Conservation (phyloP, 805 yeast genomes). For the Lachancea mirantina region DNA sequence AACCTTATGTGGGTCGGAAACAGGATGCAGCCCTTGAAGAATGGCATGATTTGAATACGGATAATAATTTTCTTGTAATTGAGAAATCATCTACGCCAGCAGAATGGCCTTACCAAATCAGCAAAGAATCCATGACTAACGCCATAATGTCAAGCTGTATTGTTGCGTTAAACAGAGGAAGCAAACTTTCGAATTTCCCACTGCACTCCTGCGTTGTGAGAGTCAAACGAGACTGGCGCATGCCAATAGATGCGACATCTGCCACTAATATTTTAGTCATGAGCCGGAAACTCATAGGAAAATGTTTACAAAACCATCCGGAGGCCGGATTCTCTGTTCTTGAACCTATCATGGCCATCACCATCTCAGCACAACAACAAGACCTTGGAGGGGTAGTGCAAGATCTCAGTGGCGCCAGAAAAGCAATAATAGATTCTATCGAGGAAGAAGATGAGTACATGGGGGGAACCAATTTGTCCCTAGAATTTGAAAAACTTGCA, state of each 20-base stretch:
- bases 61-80: constrained; percentile 31
- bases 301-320: constrained; percentile 28
- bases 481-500: constrained; percentile 50
- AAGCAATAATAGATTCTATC: constrained; percentile 64
- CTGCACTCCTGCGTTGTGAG: constrained; percentile 54
- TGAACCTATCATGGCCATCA: constrained; percentile 84
- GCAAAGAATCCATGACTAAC: constrained; percentile 46
- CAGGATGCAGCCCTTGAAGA: constrained; percentile 24
- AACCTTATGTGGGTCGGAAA: constrained; percentile 21
- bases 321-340: constrained; percentile 44
- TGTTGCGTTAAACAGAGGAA: constrained; percentile 62
- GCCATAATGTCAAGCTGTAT: constrained; percentile 51
- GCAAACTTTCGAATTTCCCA: constrained; percentile 41
- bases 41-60: constrained; percentile 26
- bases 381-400: constrained; percentile 79
- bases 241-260: constrained; percentile 44
- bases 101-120: constrained; percentile 44
- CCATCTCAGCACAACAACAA: constrained; percentile 57
- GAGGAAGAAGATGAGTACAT: constrained; percentile 46
- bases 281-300: constrained; percentile 39
- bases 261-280: constrained; percentile 38
- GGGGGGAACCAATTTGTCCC: constrained; percentile 28
- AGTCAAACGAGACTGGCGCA: constrained; percentile 40
- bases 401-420: constrained; percentile 72
- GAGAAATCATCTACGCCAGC: constrained; percentile 25